A percentile compares a stretch with the other conserved stretches of the same genome.
phyloP scores from a whole-genome alignment of 768 basidiomycete species.

The Fomitopsis serialis region DNA sequence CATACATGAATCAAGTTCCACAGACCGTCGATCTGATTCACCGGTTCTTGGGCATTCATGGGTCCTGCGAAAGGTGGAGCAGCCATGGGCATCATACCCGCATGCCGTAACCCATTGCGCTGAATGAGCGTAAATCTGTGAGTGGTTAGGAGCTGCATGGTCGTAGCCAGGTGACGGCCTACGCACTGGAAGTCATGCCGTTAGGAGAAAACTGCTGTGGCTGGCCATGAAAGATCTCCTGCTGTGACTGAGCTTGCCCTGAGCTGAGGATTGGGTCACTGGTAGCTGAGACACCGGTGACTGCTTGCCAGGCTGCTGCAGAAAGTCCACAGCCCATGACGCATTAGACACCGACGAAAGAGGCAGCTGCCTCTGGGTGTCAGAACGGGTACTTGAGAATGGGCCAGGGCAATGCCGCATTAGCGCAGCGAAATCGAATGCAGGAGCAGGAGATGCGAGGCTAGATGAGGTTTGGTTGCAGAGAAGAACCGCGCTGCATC shows the following conservation, averaged over 20 bases:
- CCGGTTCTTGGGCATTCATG: neutral
- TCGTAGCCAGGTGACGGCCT: neutral
- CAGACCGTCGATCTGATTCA: neutral
- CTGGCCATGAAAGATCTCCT: neutral
- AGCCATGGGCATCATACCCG: neutral
- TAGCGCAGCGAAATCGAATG: conserved; percentile 62
- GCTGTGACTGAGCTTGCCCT: neutral
- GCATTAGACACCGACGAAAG: conserved; percentile 21
- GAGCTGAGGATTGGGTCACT: neutral
- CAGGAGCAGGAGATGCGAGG: conserved; percentile 27
- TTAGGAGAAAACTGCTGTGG: neutral
- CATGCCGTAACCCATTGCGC: neutral
- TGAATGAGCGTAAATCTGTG: neutral
- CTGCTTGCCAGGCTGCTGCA: conserved; percentile 26
- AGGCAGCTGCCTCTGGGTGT: neutral
- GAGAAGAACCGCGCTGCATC: conserved; percentile 73
- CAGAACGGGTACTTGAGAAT: conserved; percentile 9
- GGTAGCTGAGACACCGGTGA: neutral
- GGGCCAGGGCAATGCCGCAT: conserved; percentile 38
- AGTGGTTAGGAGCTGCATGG: neutral
- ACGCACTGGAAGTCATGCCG: neutral
- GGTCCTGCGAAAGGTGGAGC: neutral
- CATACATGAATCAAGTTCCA: neutral
- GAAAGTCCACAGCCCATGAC: conserved; percentile 64
- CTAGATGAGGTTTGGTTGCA: conserved; percentile 18